Base-by-base conservation (phyloP, 1,284 basidiomycete genomes). In the Ustilago xerochloae region DNA sequence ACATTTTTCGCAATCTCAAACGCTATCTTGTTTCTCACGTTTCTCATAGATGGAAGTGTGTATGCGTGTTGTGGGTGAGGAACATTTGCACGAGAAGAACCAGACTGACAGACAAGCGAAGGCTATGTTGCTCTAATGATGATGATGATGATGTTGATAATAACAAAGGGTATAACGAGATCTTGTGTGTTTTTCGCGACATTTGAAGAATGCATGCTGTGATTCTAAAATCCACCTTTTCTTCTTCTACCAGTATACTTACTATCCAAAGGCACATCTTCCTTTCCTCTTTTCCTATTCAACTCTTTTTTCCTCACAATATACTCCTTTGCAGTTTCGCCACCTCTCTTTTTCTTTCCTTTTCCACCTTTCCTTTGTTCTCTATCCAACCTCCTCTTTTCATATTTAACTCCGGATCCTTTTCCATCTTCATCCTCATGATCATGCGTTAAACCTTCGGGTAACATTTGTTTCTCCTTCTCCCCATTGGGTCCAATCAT, bases 221-320 rank as follows among this genome's bases (percentile, higher is more conserved):
- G 6, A 6, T 3, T 33, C 58, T 45, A 75, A 35, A 75, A 75
- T 0, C 59, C 72, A 47, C 63, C 66, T 46, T 75, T 75, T 28
- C 72, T 53, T 18, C 59, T 35, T 28, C 72, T 28, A 28, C 80
- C 81, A 1, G 75, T 80, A 58, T 77, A 83, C 55, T 77, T 82
- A 18, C 78, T 80, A 55, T 83, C 81, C 30, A 70, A 47, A 1
- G 81, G 81, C 10, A 83, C 81, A 38, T 82, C 72, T 50, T 88
- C 87, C 78, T 88, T 88, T 0, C 88, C 88, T 71, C 87, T 85
- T 54, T 85, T 85, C 53, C 87, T 76, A 75, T 89, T 88, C 61
- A 88, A 79, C 49, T 88, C 88, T 85, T 89, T 89, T 85, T 89
- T 89, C 77, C 87, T 85, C 58, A 87, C 77, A 26, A 89, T 86